Evolutionary conservation across 352 stramenopile genomes (phyloP), one percentile per base, ranked within the genome.

Genomic region (Aphanomyces invadans): DNA sequence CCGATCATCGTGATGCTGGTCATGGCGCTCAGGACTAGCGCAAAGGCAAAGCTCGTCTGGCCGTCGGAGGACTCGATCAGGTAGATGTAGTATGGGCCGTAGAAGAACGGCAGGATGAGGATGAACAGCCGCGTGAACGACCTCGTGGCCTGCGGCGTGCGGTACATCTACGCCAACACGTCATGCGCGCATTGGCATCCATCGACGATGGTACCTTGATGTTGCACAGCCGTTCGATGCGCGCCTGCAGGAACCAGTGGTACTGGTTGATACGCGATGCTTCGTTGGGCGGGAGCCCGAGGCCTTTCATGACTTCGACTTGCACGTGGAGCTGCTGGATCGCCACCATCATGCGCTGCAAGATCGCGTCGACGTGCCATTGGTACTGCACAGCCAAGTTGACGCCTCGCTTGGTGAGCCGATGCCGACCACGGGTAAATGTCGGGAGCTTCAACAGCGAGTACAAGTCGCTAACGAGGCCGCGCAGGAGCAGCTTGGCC

Each of bases 221-320:
- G 72, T 92, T 92, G 70, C 89, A 83, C 0, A 95, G 73, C 68
- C 81, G 84, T 54, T 95, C 85, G 29, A 95, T 74, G 21, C 86
- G 82, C 53, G 81, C 82, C 63, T 91, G 79, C 1, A 95, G 73
- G 51, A 95, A 73, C 86, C 86, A 95, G 57, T 93, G 81, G 62
- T 93, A 93, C 70, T 93, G 86, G 59, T 92, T 93, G 68, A 93
- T 88, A 23, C 86, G 82, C n/a, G 81, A 92, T 19, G 86, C 83
- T 69, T 95, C 86, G 46, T 95, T 95, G 0, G 82, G 81, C 23
- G 83, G 86, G 19, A 95, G 70, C 0, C 84, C 86, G 9, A 54
- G 76, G 1, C 38, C 32, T 69, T 95, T 93, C 76, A 95, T 79
- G 2, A 85, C 71, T 70, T 93, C 86, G 0, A 95, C 83, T 66